Evolutionary conservation across 768 basidiomycete species (phyloP), one percentile per base, ranked within the genome.

Genomic region (Suillus subluteus): DNA sequence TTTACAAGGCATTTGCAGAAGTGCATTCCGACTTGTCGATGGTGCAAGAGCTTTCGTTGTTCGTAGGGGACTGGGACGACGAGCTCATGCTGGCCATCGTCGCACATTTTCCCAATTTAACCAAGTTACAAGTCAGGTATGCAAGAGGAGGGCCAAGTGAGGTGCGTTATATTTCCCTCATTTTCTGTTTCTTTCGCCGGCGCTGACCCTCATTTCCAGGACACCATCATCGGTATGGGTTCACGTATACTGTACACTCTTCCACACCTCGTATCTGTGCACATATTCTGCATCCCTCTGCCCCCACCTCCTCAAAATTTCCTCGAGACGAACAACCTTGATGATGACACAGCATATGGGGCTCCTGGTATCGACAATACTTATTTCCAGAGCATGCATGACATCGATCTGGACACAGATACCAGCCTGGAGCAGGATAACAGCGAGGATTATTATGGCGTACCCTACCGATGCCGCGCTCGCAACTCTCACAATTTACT

Each of bases 31-130:
- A 41, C 26, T 40, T 59, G 26, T 59, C 23, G 26, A 73, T 65
- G 21, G 74, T 77, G 12, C 66, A 75, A 26, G 76, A 77, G 26
- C 69, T 79, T 16, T 72, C 81, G 37, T 70, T 80, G 12, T 79
- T 82, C 54, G 66, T 79, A n/a, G 74, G 78, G 44, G 73, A 73
- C 62, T 85, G 84, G 84, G 83, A 84, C 65, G 75, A 81, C 50
- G 83, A 85, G 67, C 77, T 84, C 9, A 69, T 85, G 23, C 77
- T 82, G 46, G 82, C 82, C 6, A 69, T 83, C 30, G 74, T 75
- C n/a, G 71, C 75, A 55, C 76, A 82, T 46, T 82, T 84, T 65
- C 67, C 64, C 11, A 65, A 70, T 12, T 68, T 85, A 7, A 73
- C 74, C n/a, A 76, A 77, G 48, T 73, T 85, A 23, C 78, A 79